Conservation (phyloP, 1,139 yeast species). For the Kodamaea ohmeri region DNA sequence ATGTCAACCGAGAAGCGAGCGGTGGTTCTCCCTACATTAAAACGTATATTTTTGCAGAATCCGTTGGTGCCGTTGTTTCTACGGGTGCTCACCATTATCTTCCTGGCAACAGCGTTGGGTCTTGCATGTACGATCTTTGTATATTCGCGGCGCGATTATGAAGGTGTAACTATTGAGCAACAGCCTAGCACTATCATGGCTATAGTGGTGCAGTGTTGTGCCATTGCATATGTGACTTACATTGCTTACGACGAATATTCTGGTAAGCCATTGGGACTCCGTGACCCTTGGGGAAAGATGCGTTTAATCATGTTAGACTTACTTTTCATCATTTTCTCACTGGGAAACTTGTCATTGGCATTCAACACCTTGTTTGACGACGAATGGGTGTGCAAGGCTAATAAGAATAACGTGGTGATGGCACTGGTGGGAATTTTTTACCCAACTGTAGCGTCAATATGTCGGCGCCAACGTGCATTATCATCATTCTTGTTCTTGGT, state of each 20-base stretch:
- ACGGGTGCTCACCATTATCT: slow-evolving; percentile 62
- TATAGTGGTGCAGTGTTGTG: slow-evolving; percentile 75
- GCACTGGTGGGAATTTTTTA: slow-evolving; percentile 21
- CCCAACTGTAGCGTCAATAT: slow-evolving; percentile 48
- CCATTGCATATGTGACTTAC: slow-evolving; percentile 71
- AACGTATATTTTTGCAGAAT: slow-evolving; percentile 61
- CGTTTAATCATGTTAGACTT: slow-evolving; percentile 75
- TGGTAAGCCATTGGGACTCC: slow-evolving; percentile 85
- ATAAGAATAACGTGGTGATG: slow-evolving; percentile 15
- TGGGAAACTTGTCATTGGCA: slow-evolving; percentile 83
- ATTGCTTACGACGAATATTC: slow-evolving; percentile 89
- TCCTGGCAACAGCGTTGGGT: slow-evolving; percentile 62
- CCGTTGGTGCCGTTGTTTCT: slow-evolving; percentile 80
- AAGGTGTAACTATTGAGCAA: slow-evolving; percentile 53
- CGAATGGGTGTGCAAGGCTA: slow-evolving; percentile 71
- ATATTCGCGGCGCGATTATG: slow-evolving; percentile 40
- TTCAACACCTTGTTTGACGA: slow-evolving; percentile 79
- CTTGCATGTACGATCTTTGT: slow-evolving; percentile 64
- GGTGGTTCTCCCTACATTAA: slow-evolving; percentile 53
- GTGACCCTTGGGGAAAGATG: slow-evolving; percentile 81
- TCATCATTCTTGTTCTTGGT: slow-evolving; percentile 77
- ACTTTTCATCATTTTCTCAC: slow-evolving; percentile 85
- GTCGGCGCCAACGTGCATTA: slow-evolving; percentile 76
- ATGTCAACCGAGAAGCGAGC: slow-evolving; percentile 62
- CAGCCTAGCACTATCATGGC: slow-evolving; percentile 95